Evolutionary conservation across 2,329 filamentous ascomycete species (phyloP), one percentile per base, ranked within the genome.

Genomic region (Claviceps citrina): DNA sequence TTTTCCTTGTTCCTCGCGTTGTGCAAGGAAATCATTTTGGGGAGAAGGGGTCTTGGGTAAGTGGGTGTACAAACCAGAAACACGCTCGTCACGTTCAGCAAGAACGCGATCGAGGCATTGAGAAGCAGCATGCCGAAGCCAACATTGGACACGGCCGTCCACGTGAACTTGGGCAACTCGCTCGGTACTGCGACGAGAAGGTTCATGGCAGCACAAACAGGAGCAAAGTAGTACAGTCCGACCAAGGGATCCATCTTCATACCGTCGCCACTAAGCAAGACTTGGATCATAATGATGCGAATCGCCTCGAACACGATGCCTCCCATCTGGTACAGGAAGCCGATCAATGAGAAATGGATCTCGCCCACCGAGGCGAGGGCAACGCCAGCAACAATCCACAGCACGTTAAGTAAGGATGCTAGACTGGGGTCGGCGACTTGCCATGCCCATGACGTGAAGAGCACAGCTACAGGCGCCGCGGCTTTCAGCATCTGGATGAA

Each of bases 191-290:
- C 76, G 26, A 84, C 75, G 28, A 80, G 50, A 41, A 80, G 66
- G 63, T 93, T 93, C 77, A 86, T 85, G 51, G 79, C 61, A 36
- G 83, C 81, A 61, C 84, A 93, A 36, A 85, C 78, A 5, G 84
- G 84, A 1, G 84, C 85, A 55, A 84, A 93, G 67, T 93, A 93
- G 70, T 93, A 93, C 18, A 93, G 71, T 25, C 82, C 84, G 45
- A 91, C 84, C 27, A 93, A 71, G 27, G 84, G 84, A 54, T 91
- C 83, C 84, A 93, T 91, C 67, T 84, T 84, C 64, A 82, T 59
- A 33, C 85, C 82, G 38, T 81, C 71, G 26, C 71, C 78, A 54
- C 77, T 83, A 38, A 93, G 73, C 51, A 93, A 69, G 44, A 81
- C 76, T 63, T 93, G 81, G 42, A 91, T 83, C 81, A 93, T 84